These are phyloP conservation scores for Citrullus amarus DNA, from an alignment of 306 rosid genomes.

Conservation along the genomic window DNA sequence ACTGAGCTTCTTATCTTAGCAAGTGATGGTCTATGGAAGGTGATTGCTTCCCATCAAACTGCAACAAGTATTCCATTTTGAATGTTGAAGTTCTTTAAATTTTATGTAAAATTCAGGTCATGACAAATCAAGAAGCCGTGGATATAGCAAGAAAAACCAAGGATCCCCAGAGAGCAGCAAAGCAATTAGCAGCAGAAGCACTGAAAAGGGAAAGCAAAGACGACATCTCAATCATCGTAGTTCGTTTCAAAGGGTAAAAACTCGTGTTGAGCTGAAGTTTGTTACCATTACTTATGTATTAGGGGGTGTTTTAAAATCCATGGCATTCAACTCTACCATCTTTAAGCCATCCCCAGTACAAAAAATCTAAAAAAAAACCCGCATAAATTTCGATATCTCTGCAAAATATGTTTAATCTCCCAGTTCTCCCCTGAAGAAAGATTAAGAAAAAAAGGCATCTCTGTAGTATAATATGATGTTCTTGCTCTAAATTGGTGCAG, in stretches of 20 bases:
- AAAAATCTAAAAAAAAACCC: background rate
- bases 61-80: background rate
- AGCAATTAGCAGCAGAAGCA: constrained; percentile 50
- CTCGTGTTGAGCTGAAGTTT: background rate
- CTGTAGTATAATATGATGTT: background rate
- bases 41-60: constrained; percentile 8
- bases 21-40: constrained; percentile 93
- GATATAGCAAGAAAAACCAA: constrained; percentile 53
- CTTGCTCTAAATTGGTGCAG: constrained; percentile 7
- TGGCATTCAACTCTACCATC: background rate
- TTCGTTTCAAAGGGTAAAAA: constrained; percentile 60
- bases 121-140: constrained; percentile 80
- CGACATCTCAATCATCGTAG: constrained; percentile 76
- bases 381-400: background rate
- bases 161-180: constrained; percentile 65
- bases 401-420: background rate
- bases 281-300: background rate
- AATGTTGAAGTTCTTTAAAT: background rate
- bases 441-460: background rate
- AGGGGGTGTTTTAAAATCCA: background rate
- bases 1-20: constrained; percentile 59
- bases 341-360: background rate
- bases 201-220: constrained; percentile 71
- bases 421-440: background rate
- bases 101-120: constrained; percentile 33